Evolutionary conservation across 805 yeast genomes (phyloP), one percentile per base, ranked within the genome.

Genomic region (Cyberlindnera galapagoensis): DNA sequence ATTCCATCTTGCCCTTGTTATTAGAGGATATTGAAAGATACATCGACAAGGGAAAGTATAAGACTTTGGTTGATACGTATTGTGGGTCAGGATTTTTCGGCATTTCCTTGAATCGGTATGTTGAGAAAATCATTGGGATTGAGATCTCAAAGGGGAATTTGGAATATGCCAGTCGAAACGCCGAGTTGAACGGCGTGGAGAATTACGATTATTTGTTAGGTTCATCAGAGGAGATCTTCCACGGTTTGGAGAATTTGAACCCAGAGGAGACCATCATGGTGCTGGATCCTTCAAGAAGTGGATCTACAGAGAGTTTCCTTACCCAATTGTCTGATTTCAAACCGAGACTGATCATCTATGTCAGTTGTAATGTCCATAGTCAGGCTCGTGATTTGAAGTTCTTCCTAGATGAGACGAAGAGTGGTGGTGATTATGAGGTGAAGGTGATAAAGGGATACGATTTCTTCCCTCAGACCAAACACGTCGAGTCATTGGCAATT

Each of bases 321-420:
- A 74, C 75, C 36, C 98, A 90, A 62, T 64, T 90, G 35, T 71
- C 94, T n/a, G 78, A 64, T 6, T 90, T 83, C 60, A 64, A 70
- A 36, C 97, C 98, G 4, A 78, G 78, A 14, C 73, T 78, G 43
- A 75, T 92, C 34, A 86, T 92, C 11, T 90, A 90, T 58, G 80
- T 90, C 34, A 84, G 95, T 33, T 90, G 98, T 62, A 90, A 90
- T 55, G 98, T 90, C 28, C 96, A 88, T 60, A 84, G 95, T n/a
- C 98, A 90, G 60, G 97, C 97, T 2, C 67, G 97, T 46, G 98
- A 90, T 54, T 54, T 90, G 28, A 84, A 82, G 41, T 87, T 74
- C 62, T 83, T 90, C 49, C 55, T 87, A 34, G 71, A 69, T 34
- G 65, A 75, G 18, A 78, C 88, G 5, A 62, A 57, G 16, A 55